Percentiles rank a stretch among this genome's conserved stretches.
These are phyloP conservation scores for Teratosphaeriaceae sp. DNA, from an alignment of 2,329 filamentous ascomycete genomes.

Conservation along the genomic window DNA sequence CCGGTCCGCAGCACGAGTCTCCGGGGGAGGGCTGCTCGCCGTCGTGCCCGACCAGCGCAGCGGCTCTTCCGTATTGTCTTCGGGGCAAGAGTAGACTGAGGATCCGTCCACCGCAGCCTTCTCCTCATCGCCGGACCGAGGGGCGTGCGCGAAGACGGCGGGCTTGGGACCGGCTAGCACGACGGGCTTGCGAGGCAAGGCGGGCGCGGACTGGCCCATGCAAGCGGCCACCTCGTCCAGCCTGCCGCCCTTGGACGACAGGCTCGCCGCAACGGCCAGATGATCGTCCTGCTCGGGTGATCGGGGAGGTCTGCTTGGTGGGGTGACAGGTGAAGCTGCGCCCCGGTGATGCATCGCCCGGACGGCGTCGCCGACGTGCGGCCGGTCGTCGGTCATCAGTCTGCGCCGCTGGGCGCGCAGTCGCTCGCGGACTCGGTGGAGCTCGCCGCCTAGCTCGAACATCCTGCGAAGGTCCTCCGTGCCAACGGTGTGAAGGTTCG, in stretches of 20 bases:
- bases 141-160: no score
- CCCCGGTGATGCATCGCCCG: not conserved
- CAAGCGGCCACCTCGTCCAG: not conserved
- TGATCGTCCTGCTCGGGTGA: slow-evolving; percentile 3
- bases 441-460: slow-evolving; percentile 6
- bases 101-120: no score
- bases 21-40: no score
- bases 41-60: no score
- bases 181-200: not conserved
- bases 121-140: no score
- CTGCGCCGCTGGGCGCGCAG: not conserved
- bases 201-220: not conserved
- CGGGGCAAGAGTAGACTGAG: no score
- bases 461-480: slow-evolving; percentile 6
- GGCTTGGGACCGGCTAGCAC: no score
- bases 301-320: slow-evolving; percentile 2
- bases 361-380: not conserved
- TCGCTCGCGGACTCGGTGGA: slow-evolving; percentile 1
- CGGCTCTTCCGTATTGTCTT: no score
- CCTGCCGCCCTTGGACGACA: not conserved
- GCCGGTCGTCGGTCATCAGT: not conserved
- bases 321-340: no score
- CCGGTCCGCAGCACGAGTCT: no score
- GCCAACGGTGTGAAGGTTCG: slow-evolving; percentile 4
- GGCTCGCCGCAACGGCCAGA: not conserved